A percentile compares a stretch with the other conserved stretches of the same genome.
phyloP scores from a whole-genome alignment of 345 rosid genomes.

The Dimocarpus longan region DNA sequence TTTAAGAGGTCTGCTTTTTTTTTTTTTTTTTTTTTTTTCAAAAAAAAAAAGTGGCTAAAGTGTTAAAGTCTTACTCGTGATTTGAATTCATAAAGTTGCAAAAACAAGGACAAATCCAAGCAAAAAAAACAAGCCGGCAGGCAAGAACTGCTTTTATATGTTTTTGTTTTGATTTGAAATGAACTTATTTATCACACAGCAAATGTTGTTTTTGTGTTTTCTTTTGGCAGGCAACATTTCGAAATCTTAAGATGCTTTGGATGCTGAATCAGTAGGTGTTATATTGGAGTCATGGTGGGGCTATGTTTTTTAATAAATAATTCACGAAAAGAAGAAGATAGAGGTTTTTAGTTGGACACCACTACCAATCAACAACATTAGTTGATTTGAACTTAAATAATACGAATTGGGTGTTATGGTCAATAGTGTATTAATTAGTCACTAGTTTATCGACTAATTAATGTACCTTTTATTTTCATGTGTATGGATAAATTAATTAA shows the following conservation, averaged over 20 bases:
- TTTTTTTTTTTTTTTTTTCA: too few relatives aligned
- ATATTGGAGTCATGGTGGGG: constrained; percentile 15
- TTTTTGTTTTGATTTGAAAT: neutral
- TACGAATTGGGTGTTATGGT: constrained; percentile 17
- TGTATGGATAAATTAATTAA: constrained; percentile 19
- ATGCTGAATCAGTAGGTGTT: constrained; percentile 9
- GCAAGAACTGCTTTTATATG: neutral
- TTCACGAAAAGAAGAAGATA: neutral
- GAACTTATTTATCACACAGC: neutral
- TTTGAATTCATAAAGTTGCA: constrained; percentile 4
- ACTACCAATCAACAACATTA: too few relatives aligned
- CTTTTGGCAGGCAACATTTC: constrained; percentile 15
- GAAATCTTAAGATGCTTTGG: constrained; percentile 4
- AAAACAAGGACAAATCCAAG: neutral
- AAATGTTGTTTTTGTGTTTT: neutral
- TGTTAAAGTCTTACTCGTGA: neutral
- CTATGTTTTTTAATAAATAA: neutral
- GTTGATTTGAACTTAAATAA: constrained; percentile 4
- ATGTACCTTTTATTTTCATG: neutral
- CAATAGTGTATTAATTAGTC: constrained; percentile 7
- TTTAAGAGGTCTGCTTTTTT: neutral
- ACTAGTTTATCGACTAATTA: neutral
- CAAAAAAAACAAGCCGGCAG: neutral
- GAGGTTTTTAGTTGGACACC: neutral
- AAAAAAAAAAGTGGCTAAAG: neutral